Base-by-base conservation (phyloP, 257 asterid species). In the Eucommia ulmoides region DNA sequence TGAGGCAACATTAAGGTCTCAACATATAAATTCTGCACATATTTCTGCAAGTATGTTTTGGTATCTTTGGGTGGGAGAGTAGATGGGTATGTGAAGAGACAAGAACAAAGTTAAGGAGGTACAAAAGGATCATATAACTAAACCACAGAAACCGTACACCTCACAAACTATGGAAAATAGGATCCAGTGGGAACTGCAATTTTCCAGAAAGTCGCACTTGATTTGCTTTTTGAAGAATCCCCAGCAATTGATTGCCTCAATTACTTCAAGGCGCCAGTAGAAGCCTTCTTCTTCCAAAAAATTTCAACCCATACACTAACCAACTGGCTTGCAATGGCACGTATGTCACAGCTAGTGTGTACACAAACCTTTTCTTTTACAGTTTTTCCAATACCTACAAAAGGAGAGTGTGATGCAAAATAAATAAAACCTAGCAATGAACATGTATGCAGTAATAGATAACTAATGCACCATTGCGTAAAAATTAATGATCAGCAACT, bases 271-370 rank as follows among this genome's bases (percentile, higher is more conserved):
- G 86, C 75, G 22, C 70, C 79, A 63, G 71, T 83, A 53, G 89
- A 69, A 56, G 94, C 95, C 78, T 91, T 91, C 76, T 86, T 92
- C 75, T 81, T 91, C 51, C 99, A 94, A 65, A 91, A 86, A 42
- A 91, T 74, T 60, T 83, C 96, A 59, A 91, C 71, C 99, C 99
- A 91, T 41, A 91, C 95, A 19, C 69, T 77, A 57, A 91, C 99
- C 53, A 91, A 97, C 78, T 91, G 99, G 70, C 96, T 83, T 33
- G 99, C 99, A 51, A 91, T 82, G 54, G 99, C 92, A 1, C 99
- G 97, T 62, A 91, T 91, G 72, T 91, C 99, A 59, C 99, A 97
- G 74, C 99, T 91, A 50, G 97, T 79, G 61, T 91, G 99, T 42
- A 91, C 91, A 59, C 99, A 91, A 12, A 91, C 99, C 63, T 86